Conservation (phyloP, 352 stramenopile species). For the Globisporangium cederbergense region DNA sequence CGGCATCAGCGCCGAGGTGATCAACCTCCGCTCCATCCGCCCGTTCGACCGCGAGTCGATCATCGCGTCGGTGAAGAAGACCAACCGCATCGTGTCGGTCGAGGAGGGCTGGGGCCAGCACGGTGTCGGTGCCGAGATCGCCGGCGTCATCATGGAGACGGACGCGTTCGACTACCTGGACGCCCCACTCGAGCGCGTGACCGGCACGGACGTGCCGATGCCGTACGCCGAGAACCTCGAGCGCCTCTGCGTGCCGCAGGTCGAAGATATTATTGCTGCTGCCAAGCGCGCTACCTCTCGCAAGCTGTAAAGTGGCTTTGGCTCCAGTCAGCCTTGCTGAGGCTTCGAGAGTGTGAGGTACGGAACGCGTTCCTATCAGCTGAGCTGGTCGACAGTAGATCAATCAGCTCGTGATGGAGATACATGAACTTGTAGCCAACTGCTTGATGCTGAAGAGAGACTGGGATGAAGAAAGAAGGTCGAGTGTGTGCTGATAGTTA, state of each 20-base stretch:
- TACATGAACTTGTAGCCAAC: background rate
- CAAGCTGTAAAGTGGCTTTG: constrained; percentile 52
- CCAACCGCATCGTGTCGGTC: constrained; percentile 95
- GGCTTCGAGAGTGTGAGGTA: background rate
- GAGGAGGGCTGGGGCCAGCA: constrained; percentile 97
- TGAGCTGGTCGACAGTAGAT: constrained; percentile 5
- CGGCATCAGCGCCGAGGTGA: constrained; percentile 96
- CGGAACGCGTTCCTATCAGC: background rate
- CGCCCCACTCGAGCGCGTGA: constrained; percentile 96
- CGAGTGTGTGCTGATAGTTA: constrained; percentile 13
- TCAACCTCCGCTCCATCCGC: constrained; percentile 91
- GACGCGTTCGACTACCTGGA: constrained; percentile 99
- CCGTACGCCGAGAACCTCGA: constrained; percentile 98
- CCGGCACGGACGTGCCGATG: constrained; percentile 98
- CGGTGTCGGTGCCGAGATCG: constrained; percentile 97
- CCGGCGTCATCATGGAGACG: constrained; percentile 97
- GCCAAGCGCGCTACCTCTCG: constrained; percentile 86
- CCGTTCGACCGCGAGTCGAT: constrained; percentile 97
- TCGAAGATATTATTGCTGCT: constrained; percentile 93
- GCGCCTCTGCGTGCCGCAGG: constrained; percentile 91
- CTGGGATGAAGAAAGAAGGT: constrained; percentile 1
- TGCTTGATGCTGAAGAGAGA: background rate
- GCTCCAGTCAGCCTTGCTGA: background rate
- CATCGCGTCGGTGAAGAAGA: constrained; percentile 98
- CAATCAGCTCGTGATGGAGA: background rate